Evolutionary conservation across 345 rosid species (phyloP), one percentile per base, ranked within the genome.

Genomic region (Cardamine chenopodiifolia): DNA sequence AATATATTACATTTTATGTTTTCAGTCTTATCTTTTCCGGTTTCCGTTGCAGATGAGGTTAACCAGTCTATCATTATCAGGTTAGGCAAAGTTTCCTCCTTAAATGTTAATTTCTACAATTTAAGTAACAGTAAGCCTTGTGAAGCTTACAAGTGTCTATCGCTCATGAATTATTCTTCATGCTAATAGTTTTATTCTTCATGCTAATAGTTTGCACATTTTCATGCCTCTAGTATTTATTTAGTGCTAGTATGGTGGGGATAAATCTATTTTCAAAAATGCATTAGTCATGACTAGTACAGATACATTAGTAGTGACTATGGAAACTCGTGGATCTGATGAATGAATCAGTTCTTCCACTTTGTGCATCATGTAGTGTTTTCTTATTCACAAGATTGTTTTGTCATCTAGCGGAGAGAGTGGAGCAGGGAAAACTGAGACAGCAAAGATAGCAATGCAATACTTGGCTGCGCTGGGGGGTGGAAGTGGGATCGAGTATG

Each of bases 381-480:
- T 78, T 50, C 53, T 69, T 25, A 69, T 77, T 77, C 22, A 19
- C 70, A 68, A 32, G 71, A 54, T 52, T 63, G 45, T 11, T 72
- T 70, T 87, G 18, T 82, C 72, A 54, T 80, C 6, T 84, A 95
- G 99, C 54, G 98, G 98, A 74, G 98, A 94, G 78, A 94, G 98
- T 83, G 98, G 97, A 80, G 97, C 98, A 7, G 99, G 99, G 75
- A 95, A 95, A 82, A 95, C 99, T 35, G 97, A 95, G 91, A 92
- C 99, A 14, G 97, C 99, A 63, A 95, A 95, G 85, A 90, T 90
- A 82, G 97, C 97, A 20, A 95, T 95, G 99, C 99, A 95, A 71
- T 95, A 92, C 84, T 80, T 95, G 84, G 99, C 99, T 73, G 92
- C 97, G 72, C 97, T 95, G 70, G 99, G 99, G 78, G 99, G 99